Conservation (phyloP, 2,329 filamentous ascomycete genomes). For the Curvularia sp. region DNA sequence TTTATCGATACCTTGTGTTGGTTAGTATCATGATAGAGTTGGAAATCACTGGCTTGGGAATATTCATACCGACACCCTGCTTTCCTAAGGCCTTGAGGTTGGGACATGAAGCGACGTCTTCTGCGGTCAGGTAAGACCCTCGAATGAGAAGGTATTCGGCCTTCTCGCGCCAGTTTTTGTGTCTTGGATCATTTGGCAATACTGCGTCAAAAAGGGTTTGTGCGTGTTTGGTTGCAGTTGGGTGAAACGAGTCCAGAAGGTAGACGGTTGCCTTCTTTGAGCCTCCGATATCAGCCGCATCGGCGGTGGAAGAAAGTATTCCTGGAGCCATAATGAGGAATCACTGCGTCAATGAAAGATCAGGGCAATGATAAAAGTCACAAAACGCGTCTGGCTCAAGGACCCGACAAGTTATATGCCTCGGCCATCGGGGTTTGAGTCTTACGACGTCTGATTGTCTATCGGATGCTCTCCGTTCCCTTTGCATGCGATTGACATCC, state of each 20-base stretch:
- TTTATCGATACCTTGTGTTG: constrained; percentile 52
- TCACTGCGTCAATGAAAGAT: neutral
- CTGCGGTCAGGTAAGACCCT: constrained; percentile 47
- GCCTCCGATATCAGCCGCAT: neutral
- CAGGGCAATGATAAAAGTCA: neutral
- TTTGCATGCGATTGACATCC: neutral
- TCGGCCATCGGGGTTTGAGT: neutral
- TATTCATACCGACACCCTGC: constrained; percentile 54
- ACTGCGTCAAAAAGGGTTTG: constrained; percentile 52
- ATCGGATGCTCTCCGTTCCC: neutral
- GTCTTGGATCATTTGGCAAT: constrained; percentile 43
- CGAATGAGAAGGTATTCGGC: constrained; percentile 53
- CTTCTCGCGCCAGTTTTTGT: constrained; percentile 52
- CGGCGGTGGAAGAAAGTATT: neutral
- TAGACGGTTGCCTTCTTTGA: constrained; percentile 50
- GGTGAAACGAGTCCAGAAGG: constrained; percentile 52
- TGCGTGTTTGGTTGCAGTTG: constrained; percentile 45
- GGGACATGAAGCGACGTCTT: constrained; percentile 48
- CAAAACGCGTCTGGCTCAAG: neutral
- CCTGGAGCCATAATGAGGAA: neutral
- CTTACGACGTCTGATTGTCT: neutral
- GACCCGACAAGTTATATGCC: neutral
- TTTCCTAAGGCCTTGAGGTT: constrained; percentile 56
- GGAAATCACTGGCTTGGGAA: neutral
- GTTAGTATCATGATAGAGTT: neutral